Percentiles rank a stretch among this genome's conserved stretches.
Conservation (phyloP, 345 rosid species). For the Citrus mangshanensis region DNA sequence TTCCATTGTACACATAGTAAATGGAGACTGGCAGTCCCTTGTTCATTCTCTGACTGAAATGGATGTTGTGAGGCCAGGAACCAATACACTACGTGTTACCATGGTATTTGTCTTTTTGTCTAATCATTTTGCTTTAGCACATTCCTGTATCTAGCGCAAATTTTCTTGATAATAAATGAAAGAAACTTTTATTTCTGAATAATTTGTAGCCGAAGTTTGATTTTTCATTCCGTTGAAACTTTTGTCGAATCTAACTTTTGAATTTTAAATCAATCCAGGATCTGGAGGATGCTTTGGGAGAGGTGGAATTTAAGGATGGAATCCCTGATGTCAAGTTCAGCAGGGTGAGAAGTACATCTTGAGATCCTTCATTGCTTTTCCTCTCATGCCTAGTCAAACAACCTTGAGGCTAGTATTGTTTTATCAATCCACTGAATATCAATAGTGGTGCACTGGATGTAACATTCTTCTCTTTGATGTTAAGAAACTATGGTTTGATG, state of each 20-base stretch:
- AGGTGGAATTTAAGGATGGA: conserved; percentile 74
- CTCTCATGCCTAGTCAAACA: neutral
- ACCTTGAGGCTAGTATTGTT: conserved; percentile 3
- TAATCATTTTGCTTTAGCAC: neutral
- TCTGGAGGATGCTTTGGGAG: conserved; percentile 81
- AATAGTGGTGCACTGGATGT: neutral
- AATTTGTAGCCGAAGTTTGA: neutral
- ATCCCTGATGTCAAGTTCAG: conserved; percentile 95
- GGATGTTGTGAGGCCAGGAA: conserved; percentile 88
- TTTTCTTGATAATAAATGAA: conserved; percentile 3
- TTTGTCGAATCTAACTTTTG: conserved; percentile 8
- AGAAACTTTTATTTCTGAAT: neutral
- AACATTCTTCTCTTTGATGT: neutral
- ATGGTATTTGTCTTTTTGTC: conserved; percentile 44
- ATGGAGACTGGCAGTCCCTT: conserved; percentile 87
- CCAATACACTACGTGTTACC: conserved; percentile 63
- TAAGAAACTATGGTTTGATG: conserved; percentile 3
- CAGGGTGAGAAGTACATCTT: conserved; percentile 52
- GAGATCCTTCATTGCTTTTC: neutral
- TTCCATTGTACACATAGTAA: conserved; percentile 87
- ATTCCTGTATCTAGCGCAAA: neutral
- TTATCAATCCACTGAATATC: neutral
- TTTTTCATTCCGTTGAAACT: conserved; percentile 6
- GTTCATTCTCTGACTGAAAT: conserved; percentile 74
- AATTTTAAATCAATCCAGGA: conserved; percentile 50